Evolutionary conservation across 108 stramenopile genomes (phyloP).

Genomic region (Nitzschia sp.): DNA sequence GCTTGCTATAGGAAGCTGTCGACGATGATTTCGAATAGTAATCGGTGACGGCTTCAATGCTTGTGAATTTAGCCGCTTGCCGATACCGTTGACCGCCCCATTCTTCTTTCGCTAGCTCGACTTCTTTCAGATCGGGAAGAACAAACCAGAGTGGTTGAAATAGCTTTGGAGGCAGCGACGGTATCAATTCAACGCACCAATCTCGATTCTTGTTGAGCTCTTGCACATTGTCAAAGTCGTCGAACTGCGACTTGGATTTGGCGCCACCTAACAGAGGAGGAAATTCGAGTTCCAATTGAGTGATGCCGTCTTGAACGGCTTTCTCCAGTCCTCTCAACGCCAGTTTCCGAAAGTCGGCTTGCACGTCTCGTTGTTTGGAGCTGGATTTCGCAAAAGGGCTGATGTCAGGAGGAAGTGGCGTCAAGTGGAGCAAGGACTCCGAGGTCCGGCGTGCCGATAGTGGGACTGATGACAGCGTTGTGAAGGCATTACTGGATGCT

Average conservation of each 20-base stretch:
- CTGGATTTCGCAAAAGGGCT: conserved; percentile 75
- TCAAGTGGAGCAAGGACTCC: neutral
- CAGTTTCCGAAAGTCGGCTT: conserved; percentile 58
- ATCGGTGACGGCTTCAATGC: conserved; percentile 75
- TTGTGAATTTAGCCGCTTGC: conserved; percentile 63
- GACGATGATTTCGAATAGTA: conserved; percentile 7
- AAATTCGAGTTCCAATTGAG: conserved; percentile 76
- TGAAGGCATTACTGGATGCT: too few relatives aligned
- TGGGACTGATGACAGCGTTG: neutral
- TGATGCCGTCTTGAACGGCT: conserved; percentile 40
- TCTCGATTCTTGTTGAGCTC: conserved; percentile 82
- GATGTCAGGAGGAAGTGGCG: conserved; percentile 68
- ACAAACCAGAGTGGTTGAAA: conserved; percentile 58
- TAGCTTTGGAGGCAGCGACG: conserved; percentile 9
- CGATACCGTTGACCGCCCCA: conserved; percentile 73
- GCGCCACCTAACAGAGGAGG: conserved; percentile 76
- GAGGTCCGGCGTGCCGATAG: neutral
- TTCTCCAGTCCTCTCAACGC: conserved; percentile 45
- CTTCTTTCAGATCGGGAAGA: conserved; percentile 84
- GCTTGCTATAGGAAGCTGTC: conserved; percentile 48
- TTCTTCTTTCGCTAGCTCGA: conserved; percentile 70
- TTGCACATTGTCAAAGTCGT: conserved; percentile 90
- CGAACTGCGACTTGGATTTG: conserved; percentile 75
- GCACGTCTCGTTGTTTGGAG: conserved; percentile 60
- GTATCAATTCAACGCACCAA: conserved; percentile 69